phyloP scores from a whole-genome alignment of 306 rosid species.

The Urtica urens region DNA sequence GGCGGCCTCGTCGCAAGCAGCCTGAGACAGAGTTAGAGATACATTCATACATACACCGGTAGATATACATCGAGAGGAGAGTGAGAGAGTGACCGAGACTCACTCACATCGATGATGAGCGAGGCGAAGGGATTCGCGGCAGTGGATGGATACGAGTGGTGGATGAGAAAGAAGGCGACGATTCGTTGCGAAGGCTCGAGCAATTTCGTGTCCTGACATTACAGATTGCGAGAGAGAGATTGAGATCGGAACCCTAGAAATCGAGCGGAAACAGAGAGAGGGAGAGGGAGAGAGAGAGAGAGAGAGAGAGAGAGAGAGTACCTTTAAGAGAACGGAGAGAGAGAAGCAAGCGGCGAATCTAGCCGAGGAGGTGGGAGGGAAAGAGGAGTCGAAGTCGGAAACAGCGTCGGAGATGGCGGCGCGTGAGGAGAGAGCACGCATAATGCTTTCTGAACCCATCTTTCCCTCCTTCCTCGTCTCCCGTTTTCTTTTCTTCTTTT shows the following conservation, averaged over 20 bases:
- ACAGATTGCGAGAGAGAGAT: background rate
- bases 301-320: constrained; percentile 11
- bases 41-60: background rate
- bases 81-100: constrained; percentile 7
- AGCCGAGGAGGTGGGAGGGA: constrained; percentile 26
- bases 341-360: constrained; percentile 64
- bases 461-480: no score
- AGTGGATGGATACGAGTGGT: constrained; percentile 61
- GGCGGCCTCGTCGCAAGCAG: constrained; percentile 57
- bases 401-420: no score
- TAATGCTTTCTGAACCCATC: no score
- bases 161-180: constrained; percentile 57
- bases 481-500: no score
- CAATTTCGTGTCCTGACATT: constrained; percentile 35
- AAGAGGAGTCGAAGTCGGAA: constrained; percentile 51
- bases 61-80: background rate
- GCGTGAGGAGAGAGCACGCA: no score
- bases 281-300: background rate
- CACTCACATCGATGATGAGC: constrained; percentile 53
- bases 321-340: constrained; percentile 59
- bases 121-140: constrained; percentile 67
- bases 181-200: constrained; percentile 45
- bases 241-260: background rate
- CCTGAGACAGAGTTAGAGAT: constrained; percentile 26
- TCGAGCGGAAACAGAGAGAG: background rate